Conservation (phyloP, 169 alveolate species). For the Eimeria falciformis region DNA sequence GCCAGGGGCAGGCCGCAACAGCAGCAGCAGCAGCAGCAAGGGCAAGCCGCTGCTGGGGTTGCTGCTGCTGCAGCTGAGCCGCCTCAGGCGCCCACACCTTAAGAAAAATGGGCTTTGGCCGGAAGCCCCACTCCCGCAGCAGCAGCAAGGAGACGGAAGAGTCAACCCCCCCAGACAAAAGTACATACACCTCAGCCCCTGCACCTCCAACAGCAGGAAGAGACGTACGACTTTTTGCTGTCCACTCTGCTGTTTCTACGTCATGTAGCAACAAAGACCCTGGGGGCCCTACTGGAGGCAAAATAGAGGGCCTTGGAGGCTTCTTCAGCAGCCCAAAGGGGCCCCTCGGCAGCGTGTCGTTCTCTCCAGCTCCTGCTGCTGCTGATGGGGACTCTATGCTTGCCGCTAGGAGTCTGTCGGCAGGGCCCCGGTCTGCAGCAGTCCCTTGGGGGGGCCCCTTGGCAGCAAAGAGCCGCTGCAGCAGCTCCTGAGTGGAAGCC, state of each 20-base stretch:
- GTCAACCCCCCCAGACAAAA: slow-evolving; percentile 87
- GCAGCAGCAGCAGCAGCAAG: slow-evolving; percentile 30
- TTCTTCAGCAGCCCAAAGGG: neutral
- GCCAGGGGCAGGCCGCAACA: slow-evolving; percentile 80
- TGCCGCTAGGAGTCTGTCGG: neutral
- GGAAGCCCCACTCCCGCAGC: slow-evolving; percentile 82
- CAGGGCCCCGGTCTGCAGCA: neutral
- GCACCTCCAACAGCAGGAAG: slow-evolving; percentile 29
- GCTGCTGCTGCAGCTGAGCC: slow-evolving; percentile 34
- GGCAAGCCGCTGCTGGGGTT: neutral
- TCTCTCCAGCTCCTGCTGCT: neutral
- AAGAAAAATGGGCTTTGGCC: slow-evolving; percentile 81
- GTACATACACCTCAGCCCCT: slow-evolving; percentile 79
- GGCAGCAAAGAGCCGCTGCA: neutral
- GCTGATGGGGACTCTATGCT: neutral
- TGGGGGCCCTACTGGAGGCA: neutral
- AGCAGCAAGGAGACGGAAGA: slow-evolving; percentile 84
- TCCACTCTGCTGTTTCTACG: slow-evolving; percentile 7
- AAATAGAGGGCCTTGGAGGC: neutral
- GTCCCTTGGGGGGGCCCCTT: neutral
- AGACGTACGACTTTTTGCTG: slow-evolving; percentile 3
- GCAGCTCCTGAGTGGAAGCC: slow-evolving; percentile 24
- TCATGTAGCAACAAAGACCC: neutral
- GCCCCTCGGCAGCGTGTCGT: neutral
- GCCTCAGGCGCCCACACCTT: slow-evolving; percentile 80